Evolutionary conservation across 805 yeast genomes (phyloP), one percentile per base, ranked within the genome.

Genomic region (Torulaspora gathmanii): DNA sequence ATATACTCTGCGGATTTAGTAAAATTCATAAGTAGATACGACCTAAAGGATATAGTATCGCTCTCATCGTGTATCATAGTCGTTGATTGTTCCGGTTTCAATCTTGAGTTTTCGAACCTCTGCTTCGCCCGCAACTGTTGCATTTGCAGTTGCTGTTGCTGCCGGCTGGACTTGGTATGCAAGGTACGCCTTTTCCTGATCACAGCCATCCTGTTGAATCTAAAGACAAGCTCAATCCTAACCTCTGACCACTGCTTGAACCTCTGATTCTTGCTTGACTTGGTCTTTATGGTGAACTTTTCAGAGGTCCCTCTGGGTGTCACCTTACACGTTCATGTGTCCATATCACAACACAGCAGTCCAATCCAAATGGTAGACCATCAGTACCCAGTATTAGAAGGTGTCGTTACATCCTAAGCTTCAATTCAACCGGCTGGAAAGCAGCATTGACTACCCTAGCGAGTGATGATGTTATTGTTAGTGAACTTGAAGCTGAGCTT

Each of bases 61-160:
- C 65, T 61, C 40, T 61, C 65, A 49, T 64, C 68, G 40, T 64
- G 67, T 2, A 58, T 53, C 17, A 57, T 47, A 2, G 57, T 42
- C 11, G 52, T 53, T 1, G 59, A 48, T 22, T 55, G 56, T 26
- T 61, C 65, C 3, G 68, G 57, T 42, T 57, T 56, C 31, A 63
- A 46, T 36, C 66, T 49, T 17, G 53, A 50, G 15, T 43, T 50
- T 33, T 55, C 55, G 28, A 52, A 53, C 28, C 52, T 46, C 19
- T 51, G 54, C 31, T 47, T 54, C 2, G 55, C 53, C 25, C 53
- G 52, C 28, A 45, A 42, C 23, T 49, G 54, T 19, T 51, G 55
- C 15, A 52, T 55, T 13, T 45, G 51, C 25, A 46, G 56, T 25
- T 44, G 13, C 42, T 51, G 61, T 31, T 48, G 49, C 23, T 52